Evolutionary conservation across 805 yeast genomes (phyloP), one percentile per base, ranked within the genome.

Genomic region (Yamadazyma phyllophila): DNA sequence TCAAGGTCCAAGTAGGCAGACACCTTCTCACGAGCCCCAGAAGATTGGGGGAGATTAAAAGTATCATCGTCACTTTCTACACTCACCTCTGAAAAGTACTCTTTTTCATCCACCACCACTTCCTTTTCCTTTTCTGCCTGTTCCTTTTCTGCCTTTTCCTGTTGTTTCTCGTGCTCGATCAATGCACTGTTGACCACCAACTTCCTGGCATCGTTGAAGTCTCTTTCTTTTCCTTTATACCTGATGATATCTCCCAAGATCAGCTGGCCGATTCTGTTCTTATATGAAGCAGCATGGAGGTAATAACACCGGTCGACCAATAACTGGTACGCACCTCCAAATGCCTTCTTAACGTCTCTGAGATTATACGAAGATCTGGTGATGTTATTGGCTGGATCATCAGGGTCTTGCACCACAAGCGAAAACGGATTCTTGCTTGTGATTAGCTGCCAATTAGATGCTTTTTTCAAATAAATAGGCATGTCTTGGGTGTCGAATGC

Each of bases 391-490:
- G 69, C 52, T 2, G 82, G 70, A 58, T 91, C 97, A 40, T 85
- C 83, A 1, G 98, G 98, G 60, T 92, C 98, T 63, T 86, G 92
- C 26, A 92, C 86, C 1, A 89, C 83, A 33, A 90, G 64, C 1
- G 86, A 64, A 60, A 82, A 88, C 31, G 80, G 74, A 36, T 74
- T 75, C 44, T 82, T 75, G 16, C 67, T 58, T 36, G 82, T 68
- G 41, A 76, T 72, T 50, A 85, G 58, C 32, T 66, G 74, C 4
- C 78, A 78, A 16, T 39, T 26, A 60, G 81, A 71, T n/a, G 67
- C 59, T 58, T 89, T 90, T 39, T 73, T 64, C 46, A 86, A 57
- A 57, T 88, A 90, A 46, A 82, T 80, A 13, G 79, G 76, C 39
- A 55, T 62, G 26, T 82, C 88, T 15, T 66, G 69, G 2, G 69